A percentile compares a stretch with the other conserved stretches of the same genome.
Evolutionary conservation across 140 eudicot species (phyloP).

Genomic region (Bidens hawaiensis): DNA sequence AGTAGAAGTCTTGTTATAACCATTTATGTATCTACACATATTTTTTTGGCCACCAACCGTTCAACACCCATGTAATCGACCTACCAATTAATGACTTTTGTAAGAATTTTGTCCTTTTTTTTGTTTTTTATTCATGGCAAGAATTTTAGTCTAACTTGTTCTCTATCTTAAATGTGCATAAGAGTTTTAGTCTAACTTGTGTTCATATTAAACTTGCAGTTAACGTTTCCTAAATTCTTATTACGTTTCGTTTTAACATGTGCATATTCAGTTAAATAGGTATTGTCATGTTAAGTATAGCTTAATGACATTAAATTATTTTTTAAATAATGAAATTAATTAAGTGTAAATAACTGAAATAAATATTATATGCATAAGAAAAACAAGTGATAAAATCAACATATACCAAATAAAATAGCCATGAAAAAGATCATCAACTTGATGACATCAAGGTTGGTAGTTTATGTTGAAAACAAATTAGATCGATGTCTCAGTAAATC

Average conservation of each 20-base stretch:
- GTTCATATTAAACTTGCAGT: not conserved
- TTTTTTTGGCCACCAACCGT: too few species aligned
- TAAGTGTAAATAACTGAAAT: not conserved
- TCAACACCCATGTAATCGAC: too few species aligned
- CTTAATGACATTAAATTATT: not conserved
- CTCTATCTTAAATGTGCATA: too few species aligned
- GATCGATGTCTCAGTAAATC: too few species aligned
- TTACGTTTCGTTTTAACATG: not conserved
- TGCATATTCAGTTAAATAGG: not conserved
- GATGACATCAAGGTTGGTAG: too few species aligned
- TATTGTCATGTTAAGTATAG: not conserved
- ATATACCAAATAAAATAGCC: too few species aligned
- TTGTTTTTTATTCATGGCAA: too few species aligned
- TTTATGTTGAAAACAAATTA: too few species aligned
- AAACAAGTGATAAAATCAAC: slow-evolving; percentile 2
- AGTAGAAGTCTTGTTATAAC: too few species aligned
- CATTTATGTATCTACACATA: too few species aligned
- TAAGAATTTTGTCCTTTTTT: not conserved
- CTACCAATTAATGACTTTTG: not conserved
- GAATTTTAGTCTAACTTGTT: not conserved
- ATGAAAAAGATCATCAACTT: too few species aligned
- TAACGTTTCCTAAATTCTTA: not conserved
- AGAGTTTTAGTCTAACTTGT: not conserved
- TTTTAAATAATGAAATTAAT: too few species aligned
- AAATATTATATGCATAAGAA: not conserved